Percentiles rank a stretch among this genome's conserved stretches.
These are phyloP conservation scores for Botrytis paeoniae DNA, from an alignment of 2,329 filamentous ascomycete species.

Conservation along the genomic window DNA sequence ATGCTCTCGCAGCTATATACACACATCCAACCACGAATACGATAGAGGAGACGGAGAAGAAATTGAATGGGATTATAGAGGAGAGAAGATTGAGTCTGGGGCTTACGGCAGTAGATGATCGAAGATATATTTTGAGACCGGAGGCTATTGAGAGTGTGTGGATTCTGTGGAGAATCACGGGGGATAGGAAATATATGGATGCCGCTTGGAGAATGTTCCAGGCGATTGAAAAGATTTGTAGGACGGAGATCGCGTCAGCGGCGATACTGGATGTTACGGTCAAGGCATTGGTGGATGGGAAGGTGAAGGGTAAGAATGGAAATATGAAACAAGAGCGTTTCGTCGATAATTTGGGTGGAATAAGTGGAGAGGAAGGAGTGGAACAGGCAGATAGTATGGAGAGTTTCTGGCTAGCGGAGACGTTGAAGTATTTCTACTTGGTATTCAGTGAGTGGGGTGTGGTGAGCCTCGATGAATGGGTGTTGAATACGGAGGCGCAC, in stretches of 20 bases:
- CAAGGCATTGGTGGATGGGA: slow-evolving; percentile 46
- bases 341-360: neutral
- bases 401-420: slow-evolving; percentile 62
- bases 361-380: neutral
- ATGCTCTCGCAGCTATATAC: slow-evolving; percentile 23
- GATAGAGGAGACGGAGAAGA: slow-evolving; percentile 18
- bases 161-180: slow-evolving; percentile 48
- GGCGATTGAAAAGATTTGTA: slow-evolving; percentile 44
- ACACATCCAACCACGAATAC: neutral
- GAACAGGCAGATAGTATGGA: slow-evolving; percentile 45
- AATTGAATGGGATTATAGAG: slow-evolving; percentile 23
- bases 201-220: slow-evolving; percentile 50
- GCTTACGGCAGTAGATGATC: slow-evolving; percentile 29
- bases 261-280: slow-evolving; percentile 43
- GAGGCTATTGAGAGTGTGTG: slow-evolving; percentile 68
- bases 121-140: slow-evolving; percentile 41
- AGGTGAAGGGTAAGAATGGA: neutral
- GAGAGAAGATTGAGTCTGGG: slow-evolving; percentile 28
- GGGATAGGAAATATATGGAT: slow-evolving; percentile 40
- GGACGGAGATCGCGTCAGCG: slow-evolving; percentile 44
- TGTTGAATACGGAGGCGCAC: slow-evolving; percentile 42
- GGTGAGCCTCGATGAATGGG: slow-evolving; percentile 60
- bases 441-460: slow-evolving; percentile 47
- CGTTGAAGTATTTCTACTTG: slow-evolving; percentile 63
- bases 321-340: neutral